Evolutionary conservation across 495 filamentous ascomycete species (phyloP), one percentile per base, ranked within the genome.

Genomic region (Hyaloscypha bicolor): DNA sequence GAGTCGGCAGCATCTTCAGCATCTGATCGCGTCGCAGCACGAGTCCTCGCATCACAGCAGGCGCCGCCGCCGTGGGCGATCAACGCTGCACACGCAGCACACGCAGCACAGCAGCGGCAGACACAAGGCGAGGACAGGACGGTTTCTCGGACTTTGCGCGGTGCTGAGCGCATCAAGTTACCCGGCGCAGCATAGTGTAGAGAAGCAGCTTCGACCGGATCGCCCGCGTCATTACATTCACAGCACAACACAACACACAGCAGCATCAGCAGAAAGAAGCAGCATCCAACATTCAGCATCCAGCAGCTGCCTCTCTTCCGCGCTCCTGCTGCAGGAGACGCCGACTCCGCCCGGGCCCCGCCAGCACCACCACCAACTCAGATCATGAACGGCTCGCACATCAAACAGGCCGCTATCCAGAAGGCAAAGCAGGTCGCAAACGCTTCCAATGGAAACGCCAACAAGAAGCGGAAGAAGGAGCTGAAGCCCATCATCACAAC

Each of bases 401-500:
- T 91, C 75, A 91, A 88, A 74, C 89, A 91, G 75, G 87, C 88
- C 52, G 88, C 89, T 67, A 84, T 92, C 76, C 91, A 88, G 77
- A 92, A 92, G 79, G 90, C 88, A 63, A 93, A 92, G 79, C 87
- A 91, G 78, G 89, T 90, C 76, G 87, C 87, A 51, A 70, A 66
- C 48, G 79, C 79, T 64, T 77, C 73, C 61, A 77, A 78, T 70
- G 76, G 78, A 65, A 79, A 76, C 60, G 76, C 67, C 56, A 76
- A 66, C 73, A 94, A 94, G 84, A 94, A 93, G 83, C 74, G 79
- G 66, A 88, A 91, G 81, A 92, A 90, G 85, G 91, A 92, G 64
- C 76, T 94, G 73, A 96, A 94, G 80, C 92, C 92, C 69, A 96
- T 96, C 81, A 91, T 94, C 79, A 96, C 92, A 25, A 93, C 87